These are phyloP conservation scores for Spizellomyces punctatus DNA, from an alignment of 192 early-diverging fungal genomes.

Conservation along the genomic window DNA sequence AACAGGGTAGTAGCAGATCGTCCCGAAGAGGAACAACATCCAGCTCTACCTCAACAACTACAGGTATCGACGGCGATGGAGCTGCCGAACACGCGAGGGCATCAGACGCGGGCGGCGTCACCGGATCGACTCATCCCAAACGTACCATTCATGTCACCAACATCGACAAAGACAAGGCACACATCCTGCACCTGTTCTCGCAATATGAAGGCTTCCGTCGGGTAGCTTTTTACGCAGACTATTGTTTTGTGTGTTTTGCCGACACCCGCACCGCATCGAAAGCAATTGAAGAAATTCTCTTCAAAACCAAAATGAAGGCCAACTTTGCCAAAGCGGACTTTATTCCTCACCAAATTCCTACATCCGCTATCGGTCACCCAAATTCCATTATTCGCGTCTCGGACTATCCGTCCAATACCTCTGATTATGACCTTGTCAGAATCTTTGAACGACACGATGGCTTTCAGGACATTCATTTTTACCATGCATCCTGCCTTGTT, in stretches of 20 bases:
- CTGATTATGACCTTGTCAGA: conserved; percentile 40
- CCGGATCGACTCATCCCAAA: conserved; percentile 40
- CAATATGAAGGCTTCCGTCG: conserved; percentile 41
- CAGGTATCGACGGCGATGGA: conserved; percentile 1
- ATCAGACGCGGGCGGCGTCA: neutral
- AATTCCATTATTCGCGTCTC: conserved; percentile 47
- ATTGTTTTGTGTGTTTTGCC: conserved; percentile 52
- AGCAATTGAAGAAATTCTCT: conserved; percentile 54
- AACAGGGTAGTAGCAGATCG: conserved; percentile 12
- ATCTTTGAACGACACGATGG: conserved; percentile 43
- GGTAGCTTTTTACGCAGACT: conserved; percentile 56
- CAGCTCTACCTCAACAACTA: neutral
- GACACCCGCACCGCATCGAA: conserved; percentile 39
- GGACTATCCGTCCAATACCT: conserved; percentile 47
- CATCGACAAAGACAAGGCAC: conserved; percentile 40
- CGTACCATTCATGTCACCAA: conserved; percentile 56
- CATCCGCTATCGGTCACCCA: conserved; percentile 39
- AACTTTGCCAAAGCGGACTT: conserved; percentile 54
- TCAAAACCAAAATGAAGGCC: conserved; percentile 54
- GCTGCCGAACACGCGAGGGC: neutral
- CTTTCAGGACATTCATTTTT: conserved; percentile 46
- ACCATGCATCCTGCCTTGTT: conserved; percentile 45
- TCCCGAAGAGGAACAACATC: neutral
- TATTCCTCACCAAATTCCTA: conserved; percentile 41
- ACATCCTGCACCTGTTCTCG: conserved; percentile 41